Percentiles rank a stretch among this genome's conserved stretches.
Evolutionary conservation across 768 basidiomycete genomes (phyloP).

Genomic region (Boletus vermiculosoides): DNA sequence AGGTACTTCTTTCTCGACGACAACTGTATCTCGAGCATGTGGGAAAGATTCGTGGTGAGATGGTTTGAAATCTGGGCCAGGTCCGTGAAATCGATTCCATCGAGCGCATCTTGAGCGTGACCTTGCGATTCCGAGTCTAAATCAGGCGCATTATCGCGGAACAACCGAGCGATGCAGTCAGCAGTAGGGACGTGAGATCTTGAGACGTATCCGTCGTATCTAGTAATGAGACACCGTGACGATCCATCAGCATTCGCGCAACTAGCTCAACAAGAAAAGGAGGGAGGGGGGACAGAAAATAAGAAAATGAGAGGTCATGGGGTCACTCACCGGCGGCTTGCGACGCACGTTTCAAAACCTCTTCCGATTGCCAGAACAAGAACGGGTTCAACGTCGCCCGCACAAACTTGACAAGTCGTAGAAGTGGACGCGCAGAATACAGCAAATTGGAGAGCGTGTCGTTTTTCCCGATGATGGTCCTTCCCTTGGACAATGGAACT

Average conservation of each 20-base stretch:
- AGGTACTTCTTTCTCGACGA: background rate
- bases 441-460: constrained; percentile 56
- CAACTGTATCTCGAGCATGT: background rate
- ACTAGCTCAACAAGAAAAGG: background rate
- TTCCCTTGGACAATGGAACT: constrained; percentile 1
- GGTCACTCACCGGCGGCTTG: constrained; percentile 46
- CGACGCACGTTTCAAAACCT: constrained; percentile 52
- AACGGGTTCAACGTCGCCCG: constrained; percentile 50
- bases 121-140: no score
- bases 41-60: background rate
- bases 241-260: constrained; percentile 1
- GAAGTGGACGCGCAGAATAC: constrained; percentile 55
- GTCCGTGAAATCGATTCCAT: no score
- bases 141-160: no score
- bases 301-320: no score
- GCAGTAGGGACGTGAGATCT: constrained; percentile 67
- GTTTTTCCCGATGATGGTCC: constrained; percentile 24
- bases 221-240: background rate
- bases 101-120: no score
- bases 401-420: constrained; percentile 71
- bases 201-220: constrained; percentile 49
- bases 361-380: constrained; percentile 57
- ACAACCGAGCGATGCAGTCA: constrained; percentile 42
- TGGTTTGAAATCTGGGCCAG: constrained; percentile 1
- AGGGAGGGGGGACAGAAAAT: background rate